Percentiles rank a stretch among this genome's conserved stretches.
These are phyloP conservation scores for Rhizopogon salebrosus DNA, from an alignment of 768 basidiomycete genomes.

Conservation along the genomic window DNA sequence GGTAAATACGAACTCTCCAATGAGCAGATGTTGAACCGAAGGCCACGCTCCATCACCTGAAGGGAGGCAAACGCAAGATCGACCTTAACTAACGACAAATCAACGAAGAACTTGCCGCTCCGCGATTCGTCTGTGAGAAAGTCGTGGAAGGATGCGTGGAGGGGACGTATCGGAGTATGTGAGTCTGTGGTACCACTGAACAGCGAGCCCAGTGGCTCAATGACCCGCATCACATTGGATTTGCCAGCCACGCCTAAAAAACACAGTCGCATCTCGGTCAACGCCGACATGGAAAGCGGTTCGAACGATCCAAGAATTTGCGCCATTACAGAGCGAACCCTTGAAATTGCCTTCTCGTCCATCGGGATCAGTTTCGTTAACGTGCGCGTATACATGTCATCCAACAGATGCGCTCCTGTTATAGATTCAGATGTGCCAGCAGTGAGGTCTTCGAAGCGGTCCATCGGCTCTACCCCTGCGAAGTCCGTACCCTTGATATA, in stretches of 20 bases:
- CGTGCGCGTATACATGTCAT: not conserved
- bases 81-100: slow-evolving; percentile 7
- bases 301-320: not conserved
- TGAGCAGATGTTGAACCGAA: slow-evolving; percentile 10
- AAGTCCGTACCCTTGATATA: not conserved
- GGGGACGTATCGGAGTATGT: not conserved
- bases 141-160: slow-evolving; percentile 24
- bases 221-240: slow-evolving; percentile 1
- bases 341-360: not conserved
- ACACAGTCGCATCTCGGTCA: not conserved
- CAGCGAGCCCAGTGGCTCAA: slow-evolving; percentile 1
- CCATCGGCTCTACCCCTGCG: not conserved
- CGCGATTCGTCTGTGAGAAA: slow-evolving; percentile 13
- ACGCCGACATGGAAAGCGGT: not conserved
- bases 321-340: slow-evolving; percentile 4
- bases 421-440: not conserved
- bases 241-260: not conserved
- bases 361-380: no score
- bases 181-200: slow-evolving; percentile 2
- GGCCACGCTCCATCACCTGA: not conserved
- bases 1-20: slow-evolving; percentile 2
- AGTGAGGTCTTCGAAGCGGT: not conserved
- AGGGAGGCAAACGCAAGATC: slow-evolving; percentile 14
- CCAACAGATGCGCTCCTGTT: not conserved
- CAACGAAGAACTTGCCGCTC: slow-evolving; percentile 10